Evolutionary conservation across 2,329 filamentous ascomycete species (phyloP).

Genomic region (Botryosphaeria agaves): DNA sequence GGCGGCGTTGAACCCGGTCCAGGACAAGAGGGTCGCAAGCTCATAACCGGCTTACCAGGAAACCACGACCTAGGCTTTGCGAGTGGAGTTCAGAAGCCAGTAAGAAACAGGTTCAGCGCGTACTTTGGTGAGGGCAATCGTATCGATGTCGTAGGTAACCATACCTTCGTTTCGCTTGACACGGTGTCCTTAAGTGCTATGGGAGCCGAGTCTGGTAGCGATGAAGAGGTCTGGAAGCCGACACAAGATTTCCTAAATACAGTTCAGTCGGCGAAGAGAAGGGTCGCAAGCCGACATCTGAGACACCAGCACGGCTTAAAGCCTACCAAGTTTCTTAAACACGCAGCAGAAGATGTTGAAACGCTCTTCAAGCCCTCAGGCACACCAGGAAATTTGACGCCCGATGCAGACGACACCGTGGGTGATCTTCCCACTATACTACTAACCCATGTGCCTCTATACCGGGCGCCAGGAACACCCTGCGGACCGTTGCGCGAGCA

Average conservation of each 20-base stretch:
- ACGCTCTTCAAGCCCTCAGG: no score
- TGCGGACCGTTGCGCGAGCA: constrained; percentile 78
- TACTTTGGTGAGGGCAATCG: constrained; percentile 88
- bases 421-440: constrained; percentile 69
- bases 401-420: constrained; percentile 20
- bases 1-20: constrained; percentile 35
- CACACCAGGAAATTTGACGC: no score
- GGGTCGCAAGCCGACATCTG: constrained; percentile 52
- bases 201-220: constrained; percentile 35
- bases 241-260: constrained; percentile 58
- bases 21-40: constrained; percentile 51
- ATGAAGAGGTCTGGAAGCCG: constrained; percentile 52
- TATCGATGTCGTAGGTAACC: constrained; percentile 83
- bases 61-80: constrained; percentile 95
- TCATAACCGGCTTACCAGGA: constrained; percentile 74
- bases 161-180: constrained; percentile 87
- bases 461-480: constrained; percentile 62
- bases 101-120: constrained; percentile 66
- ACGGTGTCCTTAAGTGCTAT: constrained; percentile 71
- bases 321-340: constrained; percentile 19
- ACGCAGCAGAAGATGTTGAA: no score
- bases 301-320: constrained; percentile 43
- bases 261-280: constrained; percentile 46
- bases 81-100: constrained; percentile 60
- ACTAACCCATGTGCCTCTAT: constrained; percentile 81